These are phyloP conservation scores for Aspergillus pseudoterreus DNA, from an alignment of 2,329 filamentous ascomycete species.

Conservation along the genomic window DNA sequence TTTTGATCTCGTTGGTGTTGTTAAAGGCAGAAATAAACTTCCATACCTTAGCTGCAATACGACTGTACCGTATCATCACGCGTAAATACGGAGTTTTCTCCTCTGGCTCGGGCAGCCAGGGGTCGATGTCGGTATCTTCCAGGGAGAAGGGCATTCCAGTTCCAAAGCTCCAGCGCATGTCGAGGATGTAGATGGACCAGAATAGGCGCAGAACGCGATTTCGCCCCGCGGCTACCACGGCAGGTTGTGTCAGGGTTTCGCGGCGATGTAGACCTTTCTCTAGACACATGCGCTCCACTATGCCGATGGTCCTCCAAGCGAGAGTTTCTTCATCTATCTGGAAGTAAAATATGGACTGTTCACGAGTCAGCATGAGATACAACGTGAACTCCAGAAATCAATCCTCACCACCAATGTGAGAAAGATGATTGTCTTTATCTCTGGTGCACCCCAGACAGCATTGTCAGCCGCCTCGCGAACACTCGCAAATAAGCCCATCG, in stretches of 20 bases:
- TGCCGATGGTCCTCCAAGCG: conserved; percentile 85
- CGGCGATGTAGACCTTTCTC: conserved; percentile 78
- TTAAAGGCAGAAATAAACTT: conserved; percentile 70
- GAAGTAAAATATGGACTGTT: conserved; percentile 71
- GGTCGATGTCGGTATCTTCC: conserved; percentile 80
- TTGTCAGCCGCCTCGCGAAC: conserved; percentile 68
- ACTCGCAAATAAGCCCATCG: conserved; percentile 69
- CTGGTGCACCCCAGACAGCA: conserved; percentile 54
- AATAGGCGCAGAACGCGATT: conserved; percentile 69
- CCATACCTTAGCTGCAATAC: conserved; percentile 82
- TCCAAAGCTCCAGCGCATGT: conserved; percentile 82
- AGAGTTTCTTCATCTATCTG: conserved; percentile 79
- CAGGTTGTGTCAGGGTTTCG: conserved; percentile 64
- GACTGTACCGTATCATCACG: conserved; percentile 82
- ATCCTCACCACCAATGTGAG: conserved; percentile 46
- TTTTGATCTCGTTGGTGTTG: conserved; percentile 60
- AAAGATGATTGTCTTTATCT: conserved; percentile 57
- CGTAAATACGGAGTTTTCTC: conserved; percentile 64
- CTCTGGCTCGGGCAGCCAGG: conserved; percentile 69
- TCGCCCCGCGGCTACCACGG: conserved; percentile 64
- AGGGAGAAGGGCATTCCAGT: conserved; percentile 81
- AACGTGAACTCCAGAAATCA: not conserved
- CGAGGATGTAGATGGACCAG: conserved; percentile 84
- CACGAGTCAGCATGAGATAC: not conserved
- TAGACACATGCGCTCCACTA: conserved; percentile 73